These are phyloP conservation scores for Scytalidium sp. DNA, from an alignment of 2,329 filamentous ascomycete species.

Conservation along the genomic window DNA sequence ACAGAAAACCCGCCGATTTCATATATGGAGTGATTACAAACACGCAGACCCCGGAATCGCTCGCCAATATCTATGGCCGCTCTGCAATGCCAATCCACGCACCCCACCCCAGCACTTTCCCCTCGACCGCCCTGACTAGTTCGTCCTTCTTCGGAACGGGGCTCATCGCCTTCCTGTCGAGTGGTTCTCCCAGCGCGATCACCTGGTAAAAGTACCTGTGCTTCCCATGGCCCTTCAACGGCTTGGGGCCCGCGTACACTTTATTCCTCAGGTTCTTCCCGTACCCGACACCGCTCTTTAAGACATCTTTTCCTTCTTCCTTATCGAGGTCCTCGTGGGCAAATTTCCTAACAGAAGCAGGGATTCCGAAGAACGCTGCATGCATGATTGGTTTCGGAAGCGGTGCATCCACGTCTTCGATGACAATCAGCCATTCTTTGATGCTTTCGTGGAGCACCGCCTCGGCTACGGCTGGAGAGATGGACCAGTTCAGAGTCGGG, in stretches of 20 bases:
- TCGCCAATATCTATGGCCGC: no score
- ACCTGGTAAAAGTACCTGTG: slow-evolving; percentile 32
- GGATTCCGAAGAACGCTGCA: slow-evolving; percentile 29
- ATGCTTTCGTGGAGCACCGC: not conserved
- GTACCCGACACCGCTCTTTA: slow-evolving; percentile 26
- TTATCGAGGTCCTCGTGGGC: not conserved
- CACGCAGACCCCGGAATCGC: no score
- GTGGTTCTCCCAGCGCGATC: slow-evolving; percentile 23
- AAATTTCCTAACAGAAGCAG: slow-evolving; percentile 7
- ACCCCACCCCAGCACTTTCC: slow-evolving; percentile 29
- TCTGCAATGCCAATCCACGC: slow-evolving; percentile 30
- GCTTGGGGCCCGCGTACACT: slow-evolving; percentile 24
- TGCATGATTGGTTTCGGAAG: slow-evolving; percentile 24
- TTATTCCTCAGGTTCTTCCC: slow-evolving; percentile 21
- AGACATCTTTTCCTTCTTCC: not conserved
- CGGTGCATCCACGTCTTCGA: slow-evolving; percentile 29
- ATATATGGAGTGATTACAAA: no score
- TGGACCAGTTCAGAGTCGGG: slow-evolving; percentile 9
- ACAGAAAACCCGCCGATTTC: no score
- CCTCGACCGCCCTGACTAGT: slow-evolving; percentile 24
- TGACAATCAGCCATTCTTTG: slow-evolving; percentile 19
- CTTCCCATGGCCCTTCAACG: slow-evolving; percentile 27
- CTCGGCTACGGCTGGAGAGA: not conserved
- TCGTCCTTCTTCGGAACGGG: slow-evolving; percentile 19
- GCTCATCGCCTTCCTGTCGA: slow-evolving; percentile 19